Evolutionary conservation across 2,329 filamentous ascomycete species (phyloP), one percentile per base, ranked within the genome.

Genomic region (Mycosphaerella sp.): DNA sequence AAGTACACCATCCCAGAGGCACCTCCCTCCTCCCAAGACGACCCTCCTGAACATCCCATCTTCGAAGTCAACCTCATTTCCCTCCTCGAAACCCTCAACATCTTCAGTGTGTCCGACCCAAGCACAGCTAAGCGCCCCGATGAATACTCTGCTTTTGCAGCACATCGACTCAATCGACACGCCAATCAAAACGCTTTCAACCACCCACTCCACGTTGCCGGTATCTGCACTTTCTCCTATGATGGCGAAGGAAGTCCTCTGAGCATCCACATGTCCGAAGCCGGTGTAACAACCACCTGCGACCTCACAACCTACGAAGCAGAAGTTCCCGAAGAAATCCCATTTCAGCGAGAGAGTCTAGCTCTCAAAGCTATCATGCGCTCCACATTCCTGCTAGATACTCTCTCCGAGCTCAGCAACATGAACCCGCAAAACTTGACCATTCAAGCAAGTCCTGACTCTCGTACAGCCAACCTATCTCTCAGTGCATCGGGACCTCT

Each of bases 361-460:
- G 77, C 82, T 7, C 86, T 96, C 73, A 98, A 97, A 68, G 89
- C 95, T 53, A 97, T 98, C 66, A 95, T 96, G 86, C 86, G 85
- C 59, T 81, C 85, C 9, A 79, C 79, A 30, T 85, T 80, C 70
- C 78, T 91, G 4, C 77, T 86, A 9, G 86, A 90, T 63, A 82
- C 84, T 13, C 74, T 90, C 36, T 77, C 79, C 1, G 87, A 91
- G 65, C 77, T 85, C 10, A 74, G 75, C 30, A 76, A 76, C 1
- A 85, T 89, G 21, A 81, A 79, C n/a, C 89, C 89, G 0, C 51
- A 57, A 10, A 56, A 53, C 35, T 25, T 68, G 1, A 81, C 79
- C 4, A 79, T 79, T 34, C 73, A 69, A 12, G 79, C 82, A 27
- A 60, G 58, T 1, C 63, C 66, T 5, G 55, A 55, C 16, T 55